Evolutionary conservation across 2,329 filamentous ascomycete genomes (phyloP), one percentile per base, ranked within the genome.

Genomic region (Cadophora sp.): DNA sequence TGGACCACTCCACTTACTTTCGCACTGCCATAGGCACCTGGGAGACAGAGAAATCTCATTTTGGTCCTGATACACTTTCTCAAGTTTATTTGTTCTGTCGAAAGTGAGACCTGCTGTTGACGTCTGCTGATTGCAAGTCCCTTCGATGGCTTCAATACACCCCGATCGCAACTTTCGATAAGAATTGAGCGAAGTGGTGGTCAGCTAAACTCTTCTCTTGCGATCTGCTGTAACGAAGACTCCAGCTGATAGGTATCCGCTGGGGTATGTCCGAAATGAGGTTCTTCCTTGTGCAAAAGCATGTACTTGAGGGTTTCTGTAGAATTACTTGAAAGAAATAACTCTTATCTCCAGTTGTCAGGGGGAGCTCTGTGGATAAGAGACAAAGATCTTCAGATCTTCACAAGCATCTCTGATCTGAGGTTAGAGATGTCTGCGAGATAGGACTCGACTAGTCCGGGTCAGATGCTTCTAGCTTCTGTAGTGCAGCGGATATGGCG

Each of bases 1-100:
- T 39, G 7, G 36, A 11, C 2, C 16, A 77, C 81, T 78, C 74
- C 16, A 77, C 81, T 78, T 74, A 84, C 83, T 71, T 82, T 81
- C 61, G 84, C 83, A 77, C 83, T 88, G 62, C 85, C 84, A 75
- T 83, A 87, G 27, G 85, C 83, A 63, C 85, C 85, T 39, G 85
- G 85, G 2, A 88, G 79, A 73, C 85, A 88, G 22, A 88, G 77
- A 63, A 87, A 84, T 70, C 80, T 84, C 85, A 88, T 87, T 24
- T 58, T 62, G 50, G 16, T n/a, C 3, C 2, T 43, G 9, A 30
- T n/a, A 60, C 11, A 47, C 2, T 22, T 11, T 27, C 13, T 16
- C 14, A 13, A 14, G n/a, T 16, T 18, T 43, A 14, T 24, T 43
- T 39, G 20, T n/a, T 39, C 5, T 20, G n/a, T 58, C 11, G 20